Evolutionary conservation across 1,284 basidiomycete genomes (phyloP).

Genomic region (Wolfiporia cocos): DNA sequence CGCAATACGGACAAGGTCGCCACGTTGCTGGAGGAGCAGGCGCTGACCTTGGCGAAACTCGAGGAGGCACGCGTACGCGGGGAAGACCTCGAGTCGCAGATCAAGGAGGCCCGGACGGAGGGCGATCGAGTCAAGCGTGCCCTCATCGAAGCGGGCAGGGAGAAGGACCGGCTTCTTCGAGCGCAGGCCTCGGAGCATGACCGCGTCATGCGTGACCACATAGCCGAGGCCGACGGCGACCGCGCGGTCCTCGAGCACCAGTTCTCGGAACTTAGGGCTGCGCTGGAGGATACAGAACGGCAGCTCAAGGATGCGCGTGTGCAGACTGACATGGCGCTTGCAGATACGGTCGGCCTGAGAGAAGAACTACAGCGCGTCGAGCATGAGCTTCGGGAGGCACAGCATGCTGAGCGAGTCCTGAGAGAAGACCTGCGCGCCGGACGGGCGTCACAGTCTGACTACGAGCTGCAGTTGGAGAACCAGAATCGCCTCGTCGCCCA

Average conservation of each 20-base stretch:
- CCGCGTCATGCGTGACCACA: constrained; percentile 78
- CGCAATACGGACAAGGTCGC: constrained; percentile 59
- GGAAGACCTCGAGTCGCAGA: constrained; percentile 69
- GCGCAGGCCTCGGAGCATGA: constrained; percentile 80
- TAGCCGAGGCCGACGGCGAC: constrained; percentile 88
- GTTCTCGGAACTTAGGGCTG: constrained; percentile 69
- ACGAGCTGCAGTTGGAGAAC: constrained; percentile 58
- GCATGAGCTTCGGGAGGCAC: constrained; percentile 57
- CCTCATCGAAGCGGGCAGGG: constrained; percentile 56
- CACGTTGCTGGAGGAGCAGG: constrained; percentile 68
- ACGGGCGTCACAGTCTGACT: constrained; percentile 56
- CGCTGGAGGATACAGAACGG: constrained; percentile 50
- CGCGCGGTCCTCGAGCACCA: constrained; percentile 85
- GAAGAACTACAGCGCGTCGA: constrained; percentile 69
- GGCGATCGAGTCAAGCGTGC: constrained; percentile 63
- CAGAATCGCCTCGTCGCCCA: constrained; percentile 61
- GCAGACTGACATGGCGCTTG: constrained; percentile 52
- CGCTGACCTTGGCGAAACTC: constrained; percentile 57
- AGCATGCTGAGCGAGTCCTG: constrained; percentile 54
- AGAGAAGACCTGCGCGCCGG: constrained; percentile 58
- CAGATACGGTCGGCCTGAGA: constrained; percentile 60
- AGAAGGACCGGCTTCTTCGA: constrained; percentile 72
- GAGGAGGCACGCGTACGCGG: constrained; percentile 70
- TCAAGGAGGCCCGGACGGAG: constrained; percentile 59
- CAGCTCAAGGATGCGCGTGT: constrained; percentile 56